Base-by-base conservation (phyloP, 106 monocot species). In the Hemerocallis citrina region DNA sequence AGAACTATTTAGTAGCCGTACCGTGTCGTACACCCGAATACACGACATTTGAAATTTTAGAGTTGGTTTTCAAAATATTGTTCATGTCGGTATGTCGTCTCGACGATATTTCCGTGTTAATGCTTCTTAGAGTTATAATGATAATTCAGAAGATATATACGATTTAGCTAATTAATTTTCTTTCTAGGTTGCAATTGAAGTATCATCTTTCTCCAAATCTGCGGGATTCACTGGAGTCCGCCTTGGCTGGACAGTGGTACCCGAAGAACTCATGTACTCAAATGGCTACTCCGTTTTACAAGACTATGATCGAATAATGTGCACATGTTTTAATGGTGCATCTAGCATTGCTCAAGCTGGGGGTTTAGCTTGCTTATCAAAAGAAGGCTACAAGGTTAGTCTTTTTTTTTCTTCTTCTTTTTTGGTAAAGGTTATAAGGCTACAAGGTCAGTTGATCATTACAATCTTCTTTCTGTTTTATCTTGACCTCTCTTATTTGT, bases 161-260 rank as follows among this genome's bases (percentile, higher is more conserved):
- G 15, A 44, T 44, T 17, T 4, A 8, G 0, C 22, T 49, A 19
- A 2, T 48, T 48, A 4, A n/a, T 48, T 48, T 17, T 49, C 5
- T 56, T n/a, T n/a, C 5, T 21, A 92, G 92, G 93, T 94, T 16
- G 95, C 89, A 7, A 95, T 95, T 25, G 86, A 89, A 74, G 69
- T 95, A 11, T 86, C 89, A 9, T 89, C 89, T 4, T 95, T 95
- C 68, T 90, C 90, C 12, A 95, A 95, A 41, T 81, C 72, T 10
- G 95, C 86, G 5, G 89, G 95, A 27, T 95, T 95, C 68, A 86
- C 95, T 37, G 89, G 95, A 10, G 75, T 95, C 2, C 78, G 95
- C 0, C 86, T 95, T 1, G 89, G 95, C 4, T 95, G 95, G 95
- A 85, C 89, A 0, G 86, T 95, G 20, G 75, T 95, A 13, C 95